Percentiles rank a stretch among this genome's conserved stretches.
Conservation (phyloP, 495 filamentous ascomycete species). For the Penicillium paxilli region DNA sequence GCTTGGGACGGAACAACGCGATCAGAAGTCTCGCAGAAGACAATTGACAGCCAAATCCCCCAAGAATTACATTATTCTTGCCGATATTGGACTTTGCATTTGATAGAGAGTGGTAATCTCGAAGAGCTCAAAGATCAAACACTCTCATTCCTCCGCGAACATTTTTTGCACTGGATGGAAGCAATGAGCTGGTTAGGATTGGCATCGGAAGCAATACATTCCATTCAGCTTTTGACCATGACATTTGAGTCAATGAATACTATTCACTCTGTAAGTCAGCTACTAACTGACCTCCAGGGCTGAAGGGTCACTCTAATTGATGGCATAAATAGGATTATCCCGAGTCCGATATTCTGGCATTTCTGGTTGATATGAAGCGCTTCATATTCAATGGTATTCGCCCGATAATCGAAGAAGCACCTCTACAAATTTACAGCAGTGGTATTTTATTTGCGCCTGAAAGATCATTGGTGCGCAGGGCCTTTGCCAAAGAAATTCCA, state of each 20-base stretch:
- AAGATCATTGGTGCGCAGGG: constrained; percentile 24
- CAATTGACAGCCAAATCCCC: constrained; percentile 21
- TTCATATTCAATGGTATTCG: constrained; percentile 31
- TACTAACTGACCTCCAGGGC: too few relatives aligned
- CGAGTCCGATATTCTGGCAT: not conserved
- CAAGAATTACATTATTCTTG: constrained; percentile 38
- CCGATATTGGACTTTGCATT: constrained; percentile 26
- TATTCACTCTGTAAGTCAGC: not conserved
- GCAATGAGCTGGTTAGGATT: not conserved
- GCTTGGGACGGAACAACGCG: constrained; percentile 15
- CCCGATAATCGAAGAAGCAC: constrained; percentile 29
- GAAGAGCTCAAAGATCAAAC: not conserved
- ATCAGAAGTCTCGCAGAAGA: constrained; percentile 16
- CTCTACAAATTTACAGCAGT: constrained; percentile 16
- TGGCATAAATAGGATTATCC: not conserved
- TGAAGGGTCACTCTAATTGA: too few relatives aligned
- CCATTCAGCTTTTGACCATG: not conserved
- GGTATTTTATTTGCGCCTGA: constrained; percentile 34
- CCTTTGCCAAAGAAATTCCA: constrained; percentile 7
- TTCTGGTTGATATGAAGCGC: constrained; percentile 28
- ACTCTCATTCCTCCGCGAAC: not conserved
- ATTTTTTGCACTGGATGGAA: not conserved
- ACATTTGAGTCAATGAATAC: not conserved
- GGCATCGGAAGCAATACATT: not conserved
- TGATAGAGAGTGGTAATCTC: constrained; percentile 19